Conservation (phyloP, 306 rosid genomes). For the Rubus idaeus region DNA sequence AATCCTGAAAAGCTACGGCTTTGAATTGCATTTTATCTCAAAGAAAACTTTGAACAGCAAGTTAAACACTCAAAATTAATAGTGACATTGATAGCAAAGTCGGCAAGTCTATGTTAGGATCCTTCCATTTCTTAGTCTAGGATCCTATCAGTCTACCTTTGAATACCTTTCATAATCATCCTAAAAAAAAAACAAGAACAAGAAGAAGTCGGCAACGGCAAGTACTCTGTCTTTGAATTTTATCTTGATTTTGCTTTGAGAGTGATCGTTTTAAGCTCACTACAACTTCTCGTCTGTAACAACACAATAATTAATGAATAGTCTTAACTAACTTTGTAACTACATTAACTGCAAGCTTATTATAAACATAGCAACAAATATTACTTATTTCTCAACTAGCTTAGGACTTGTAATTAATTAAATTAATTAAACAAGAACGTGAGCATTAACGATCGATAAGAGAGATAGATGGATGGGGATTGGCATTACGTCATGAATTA, state of each 20-base stretch:
- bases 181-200: neutral
- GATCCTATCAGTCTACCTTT: neutral
- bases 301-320: neutral
- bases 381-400: conserved; percentile 25
- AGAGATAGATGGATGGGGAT: conserved; percentile 12
- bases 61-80: neutral
- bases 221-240: neutral
- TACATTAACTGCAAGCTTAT: conserved; percentile 36
- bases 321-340: conserved; percentile 43
- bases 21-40: neutral
- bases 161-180: neutral
- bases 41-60: neutral
- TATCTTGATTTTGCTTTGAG: neutral
- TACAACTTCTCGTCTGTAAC: neutral
- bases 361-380: conserved; percentile 1
- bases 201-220: neutral
- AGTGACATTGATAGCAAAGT: neutral
- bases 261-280: conserved; percentile 1
- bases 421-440: conserved; percentile 39
- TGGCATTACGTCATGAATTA: conserved; percentile 29
- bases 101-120: neutral
- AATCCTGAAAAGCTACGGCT: neutral
- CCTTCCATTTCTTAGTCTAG: too few relatives aligned
- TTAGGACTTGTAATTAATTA: conserved; percentile 13
- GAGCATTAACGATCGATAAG: conserved; percentile 42